Conservation (phyloP, 2,329 filamentous ascomycete genomes). For the Leptosphaerulina australis region DNA sequence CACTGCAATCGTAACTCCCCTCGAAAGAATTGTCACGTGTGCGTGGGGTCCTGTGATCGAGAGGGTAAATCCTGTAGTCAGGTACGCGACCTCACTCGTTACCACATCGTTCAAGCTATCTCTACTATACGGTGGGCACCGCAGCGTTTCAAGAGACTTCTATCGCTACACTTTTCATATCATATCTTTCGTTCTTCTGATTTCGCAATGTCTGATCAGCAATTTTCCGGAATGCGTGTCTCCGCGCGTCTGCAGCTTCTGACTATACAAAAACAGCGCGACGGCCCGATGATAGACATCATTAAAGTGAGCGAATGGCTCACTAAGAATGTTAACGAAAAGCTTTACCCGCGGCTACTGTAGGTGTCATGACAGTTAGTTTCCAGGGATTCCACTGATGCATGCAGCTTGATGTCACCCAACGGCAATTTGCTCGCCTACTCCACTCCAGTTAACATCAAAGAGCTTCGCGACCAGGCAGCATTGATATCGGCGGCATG, state of each 20-base stretch:
- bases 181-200: not conserved
- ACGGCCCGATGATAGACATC: slow-evolving; percentile 51
- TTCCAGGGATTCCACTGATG: slow-evolving; percentile 12
- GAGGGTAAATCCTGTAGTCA: not conserved
- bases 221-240: not conserved
- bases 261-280: slow-evolving; percentile 12
- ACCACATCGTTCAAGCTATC: slow-evolving; percentile 4
- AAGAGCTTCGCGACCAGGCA: slow-evolving; percentile 56
- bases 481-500: slow-evolving; percentile 57
- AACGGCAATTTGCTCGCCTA: slow-evolving; percentile 59
- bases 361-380: slow-evolving; percentile 28
- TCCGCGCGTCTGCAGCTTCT: slow-evolving; percentile 6
- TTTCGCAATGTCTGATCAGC: not conserved
- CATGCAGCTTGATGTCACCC: slow-evolving; percentile 55
- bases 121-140: not conserved
- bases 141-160: not conserved
- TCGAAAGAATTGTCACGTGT: not conserved
- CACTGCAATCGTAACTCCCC: not conserved
- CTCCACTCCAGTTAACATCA: slow-evolving; percentile 56
- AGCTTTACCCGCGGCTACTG: slow-evolving; percentile 54
- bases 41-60: not conserved
- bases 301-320: slow-evolving; percentile 53
- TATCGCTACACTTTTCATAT: not conserved
- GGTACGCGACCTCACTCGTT: slow-evolving; percentile 16
- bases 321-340: slow-evolving; percentile 52